phyloP scores from a whole-genome alignment of 2,329 filamentous ascomycete species.

The Diaporthe capsici region DNA sequence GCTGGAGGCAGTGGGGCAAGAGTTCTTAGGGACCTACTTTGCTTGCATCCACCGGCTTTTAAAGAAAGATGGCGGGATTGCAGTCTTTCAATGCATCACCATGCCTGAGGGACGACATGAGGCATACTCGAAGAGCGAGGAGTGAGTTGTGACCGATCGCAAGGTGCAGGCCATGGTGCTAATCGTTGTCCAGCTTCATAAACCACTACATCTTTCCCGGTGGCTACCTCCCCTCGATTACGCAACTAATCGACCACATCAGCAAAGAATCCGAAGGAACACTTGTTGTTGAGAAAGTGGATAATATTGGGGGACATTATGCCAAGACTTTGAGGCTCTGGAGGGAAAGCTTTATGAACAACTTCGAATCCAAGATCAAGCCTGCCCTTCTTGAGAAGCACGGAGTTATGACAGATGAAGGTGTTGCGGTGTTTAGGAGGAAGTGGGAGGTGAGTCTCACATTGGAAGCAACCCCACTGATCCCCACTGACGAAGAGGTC shows the following conservation, averaged over 20 bases:
- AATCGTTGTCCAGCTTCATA: conserved; percentile 69
- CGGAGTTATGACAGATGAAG: conserved; percentile 70
- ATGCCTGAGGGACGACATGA: conserved; percentile 80
- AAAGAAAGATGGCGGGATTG: conserved; percentile 76
- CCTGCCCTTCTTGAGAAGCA: conserved; percentile 73
- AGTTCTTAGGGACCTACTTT: conserved; percentile 79
- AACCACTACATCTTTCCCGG: conserved; percentile 84
- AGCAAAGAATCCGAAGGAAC: conserved; percentile 71
- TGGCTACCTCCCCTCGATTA: conserved; percentile 75
- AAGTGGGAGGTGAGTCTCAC: conserved; percentile 74
- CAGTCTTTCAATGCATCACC: conserved; percentile 83
- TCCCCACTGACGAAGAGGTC: conserved; percentile 38
- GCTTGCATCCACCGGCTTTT: conserved; percentile 72
- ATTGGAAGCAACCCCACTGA: neutral
- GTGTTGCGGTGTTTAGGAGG: conserved; percentile 75
- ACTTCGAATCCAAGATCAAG: conserved; percentile 72
- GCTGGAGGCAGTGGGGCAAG: conserved; percentile 80
- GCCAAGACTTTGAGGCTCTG: conserved; percentile 77
- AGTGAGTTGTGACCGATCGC: conserved; percentile 56
- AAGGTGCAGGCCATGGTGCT: conserved; percentile 30
- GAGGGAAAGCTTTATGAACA: conserved; percentile 75
- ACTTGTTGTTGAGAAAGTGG: conserved; percentile 75
- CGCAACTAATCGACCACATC: conserved; percentile 71
- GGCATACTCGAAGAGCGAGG: conserved; percentile 75
- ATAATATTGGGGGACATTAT: conserved; percentile 83